Conservation (phyloP, 345 rosid genomes). For the Populus pruinosa region DNA sequence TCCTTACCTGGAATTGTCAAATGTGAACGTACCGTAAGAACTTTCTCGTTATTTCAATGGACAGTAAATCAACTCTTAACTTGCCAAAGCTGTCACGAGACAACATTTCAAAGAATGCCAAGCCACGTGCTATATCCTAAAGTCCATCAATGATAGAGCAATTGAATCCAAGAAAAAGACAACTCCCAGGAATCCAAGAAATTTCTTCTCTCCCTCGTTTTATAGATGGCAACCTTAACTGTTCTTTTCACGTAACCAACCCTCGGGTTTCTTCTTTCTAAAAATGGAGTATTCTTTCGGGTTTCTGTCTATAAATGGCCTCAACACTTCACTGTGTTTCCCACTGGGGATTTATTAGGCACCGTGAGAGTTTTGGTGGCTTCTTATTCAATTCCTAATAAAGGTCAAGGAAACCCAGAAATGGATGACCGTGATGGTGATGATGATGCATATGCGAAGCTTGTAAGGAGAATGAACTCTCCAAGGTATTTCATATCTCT, state of each 20-base stretch:
- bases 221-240: not conserved
- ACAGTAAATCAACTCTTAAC: not conserved
- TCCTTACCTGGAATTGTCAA: too few species aligned
- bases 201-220: slow-evolving; percentile 25
- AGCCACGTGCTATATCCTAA: not conserved
- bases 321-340: not conserved
- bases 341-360: not conserved
- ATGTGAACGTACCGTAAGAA: too few species aligned
- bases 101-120: not conserved
- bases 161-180: slow-evolving; percentile 27
- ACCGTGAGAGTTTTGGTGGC: not conserved
- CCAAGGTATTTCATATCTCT: slow-evolving; percentile 46
- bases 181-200: slow-evolving; percentile 19
- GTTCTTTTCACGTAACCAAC: not conserved
- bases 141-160: not conserved
- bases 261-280: too few species aligned
- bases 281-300: not conserved
- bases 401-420: not conserved
- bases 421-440: slow-evolving; percentile 23
- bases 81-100: not conserved
- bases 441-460: slow-evolving; percentile 83
- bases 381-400: not conserved
- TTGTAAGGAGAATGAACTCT: slow-evolving; percentile 83
- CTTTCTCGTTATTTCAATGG: not conserved
- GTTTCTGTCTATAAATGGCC: not conserved